A percentile compares a stretch with the other conserved stretches of the same genome.
Evolutionary conservation across 2,329 filamentous ascomycete species (phyloP).

Genomic region (Aureobasidium sp.): DNA sequence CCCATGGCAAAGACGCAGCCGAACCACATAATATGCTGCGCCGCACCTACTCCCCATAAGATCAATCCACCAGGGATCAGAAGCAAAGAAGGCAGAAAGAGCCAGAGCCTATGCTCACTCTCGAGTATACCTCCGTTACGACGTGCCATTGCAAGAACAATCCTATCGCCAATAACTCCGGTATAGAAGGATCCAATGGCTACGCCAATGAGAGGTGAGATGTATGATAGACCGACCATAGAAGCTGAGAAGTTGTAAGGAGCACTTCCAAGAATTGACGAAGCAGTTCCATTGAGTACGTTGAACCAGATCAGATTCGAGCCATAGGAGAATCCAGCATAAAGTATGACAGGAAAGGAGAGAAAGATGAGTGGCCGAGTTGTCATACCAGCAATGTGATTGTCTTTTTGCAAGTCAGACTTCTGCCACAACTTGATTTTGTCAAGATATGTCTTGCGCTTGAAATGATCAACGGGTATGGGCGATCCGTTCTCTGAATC

Average conservation of each 20-base stretch:
- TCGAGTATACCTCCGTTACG: slow-evolving; percentile 32
- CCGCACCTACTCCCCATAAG: slow-evolving; percentile 44
- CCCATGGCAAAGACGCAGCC: slow-evolving; percentile 40
- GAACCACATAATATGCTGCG: slow-evolving; percentile 23
- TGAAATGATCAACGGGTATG: neutral
- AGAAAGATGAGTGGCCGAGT: slow-evolving; percentile 19
- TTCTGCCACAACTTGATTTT: slow-evolving; percentile 25
- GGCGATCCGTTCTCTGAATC: neutral
- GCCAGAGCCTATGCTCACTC: slow-evolving; percentile 33
- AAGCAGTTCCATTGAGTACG: slow-evolving; percentile 34
- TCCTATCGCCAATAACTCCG: slow-evolving; percentile 27
- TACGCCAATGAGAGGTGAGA: slow-evolving; percentile 28
- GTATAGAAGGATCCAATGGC: slow-evolving; percentile 28
- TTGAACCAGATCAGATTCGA: slow-evolving; percentile 34
- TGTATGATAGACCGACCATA: slow-evolving; percentile 31
- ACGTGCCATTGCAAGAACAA: slow-evolving; percentile 27
- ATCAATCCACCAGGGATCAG: slow-evolving; percentile 37
- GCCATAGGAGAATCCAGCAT: slow-evolving; percentile 32
- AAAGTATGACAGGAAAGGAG: slow-evolving; percentile 31
- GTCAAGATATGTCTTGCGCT: slow-evolving; percentile 24
- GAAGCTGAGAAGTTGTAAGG: slow-evolving; percentile 30
- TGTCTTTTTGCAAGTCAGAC: slow-evolving; percentile 24
- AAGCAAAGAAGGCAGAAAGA: slow-evolving; percentile 30
- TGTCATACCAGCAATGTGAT: slow-evolving; percentile 21
- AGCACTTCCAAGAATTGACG: slow-evolving; percentile 28